A percentile compares a stretch with the other conserved stretches of the same genome.
Evolutionary conservation across 2,329 filamentous ascomycete species (phyloP).

Genomic region (Trichoderma cornu-damae): DNA sequence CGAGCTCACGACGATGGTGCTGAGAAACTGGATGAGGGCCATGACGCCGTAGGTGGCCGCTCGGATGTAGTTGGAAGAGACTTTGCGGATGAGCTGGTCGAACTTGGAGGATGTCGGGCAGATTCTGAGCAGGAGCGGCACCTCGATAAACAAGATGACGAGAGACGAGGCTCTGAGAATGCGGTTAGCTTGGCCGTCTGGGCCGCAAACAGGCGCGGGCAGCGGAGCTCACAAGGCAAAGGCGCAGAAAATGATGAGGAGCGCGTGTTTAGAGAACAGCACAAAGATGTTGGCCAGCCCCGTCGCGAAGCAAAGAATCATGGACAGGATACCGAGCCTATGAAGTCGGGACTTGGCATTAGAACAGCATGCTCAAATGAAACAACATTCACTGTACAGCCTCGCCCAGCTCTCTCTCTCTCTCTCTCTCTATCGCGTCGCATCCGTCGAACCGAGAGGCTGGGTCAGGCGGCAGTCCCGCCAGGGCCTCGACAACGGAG

Average conservation of each 20-base stretch:
- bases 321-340: slow-evolving; percentile 65
- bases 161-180: slow-evolving; percentile 59
- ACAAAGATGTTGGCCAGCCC: slow-evolving; percentile 65
- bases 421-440: background rate
- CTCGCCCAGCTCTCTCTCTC: background rate
- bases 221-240: slow-evolving; percentile 49
- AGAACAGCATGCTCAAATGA: background rate
- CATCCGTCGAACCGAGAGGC: background rate
- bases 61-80: slow-evolving; percentile 96
- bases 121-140: slow-evolving; percentile 92
- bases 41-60: slow-evolving; percentile 79
- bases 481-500: background rate
- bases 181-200: background rate
- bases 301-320: slow-evolving; percentile 65
- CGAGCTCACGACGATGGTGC: slow-evolving; percentile 58
- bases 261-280: slow-evolving; percentile 32
- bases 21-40: slow-evolving; percentile 79
- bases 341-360: slow-evolving; percentile 9
- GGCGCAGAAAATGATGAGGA: slow-evolving; percentile 49
- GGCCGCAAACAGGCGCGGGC: background rate
- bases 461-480: background rate
- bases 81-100: slow-evolving; percentile 80
- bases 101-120: slow-evolving; percentile 91
- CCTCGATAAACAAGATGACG: slow-evolving; percentile 78
- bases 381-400: background rate